Conservation (phyloP, 2,329 filamentous ascomycete species). For the Diaporthe capsici region DNA sequence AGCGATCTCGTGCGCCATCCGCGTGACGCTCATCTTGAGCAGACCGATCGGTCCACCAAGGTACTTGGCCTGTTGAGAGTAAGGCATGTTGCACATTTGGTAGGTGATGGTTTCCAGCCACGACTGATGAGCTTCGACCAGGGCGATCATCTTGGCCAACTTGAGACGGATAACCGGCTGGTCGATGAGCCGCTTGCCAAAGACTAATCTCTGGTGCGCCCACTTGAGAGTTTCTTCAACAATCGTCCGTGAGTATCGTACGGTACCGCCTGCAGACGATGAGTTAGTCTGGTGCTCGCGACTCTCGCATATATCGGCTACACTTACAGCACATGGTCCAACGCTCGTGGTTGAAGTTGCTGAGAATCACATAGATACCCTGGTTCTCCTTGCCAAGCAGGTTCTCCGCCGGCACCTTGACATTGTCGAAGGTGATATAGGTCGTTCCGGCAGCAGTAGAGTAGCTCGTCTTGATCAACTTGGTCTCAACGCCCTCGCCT, state of each 20-base stretch:
- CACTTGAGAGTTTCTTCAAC: conserved; percentile 91
- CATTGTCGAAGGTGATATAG: conserved; percentile 87
- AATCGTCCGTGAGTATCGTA: conserved; percentile 76
- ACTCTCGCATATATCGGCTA: too few relatives aligned
- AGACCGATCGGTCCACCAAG: conserved; percentile 86
- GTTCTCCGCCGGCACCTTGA: conserved; percentile 85
- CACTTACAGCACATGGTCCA: conserved; percentile 79
- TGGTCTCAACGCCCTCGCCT: conserved; percentile 81
- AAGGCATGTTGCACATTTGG: conserved; percentile 90
- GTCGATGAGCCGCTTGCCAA: conserved; percentile 84
- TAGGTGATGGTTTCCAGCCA: conserved; percentile 89
- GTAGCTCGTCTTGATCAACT: conserved; percentile 85
- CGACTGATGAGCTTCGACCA: conserved; percentile 84
- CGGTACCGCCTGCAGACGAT: conserved; percentile 62
- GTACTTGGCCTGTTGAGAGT: conserved; percentile 80
- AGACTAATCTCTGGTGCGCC: conserved; percentile 88
- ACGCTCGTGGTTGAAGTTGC: conserved; percentile 91
- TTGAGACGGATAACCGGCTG: conserved; percentile 89
- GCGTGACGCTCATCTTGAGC: conserved; percentile 83
- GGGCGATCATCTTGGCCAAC: conserved; percentile 89
- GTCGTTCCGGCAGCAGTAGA: conserved; percentile 84
- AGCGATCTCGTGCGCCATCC: conserved; percentile 85
- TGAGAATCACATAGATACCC: conserved; percentile 86
- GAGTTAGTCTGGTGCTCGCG: conserved; percentile 11
- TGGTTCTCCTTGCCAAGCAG: conserved; percentile 87